Conservation (phyloP, 1,139 yeast species). For the Candida sanyaensis region DNA sequence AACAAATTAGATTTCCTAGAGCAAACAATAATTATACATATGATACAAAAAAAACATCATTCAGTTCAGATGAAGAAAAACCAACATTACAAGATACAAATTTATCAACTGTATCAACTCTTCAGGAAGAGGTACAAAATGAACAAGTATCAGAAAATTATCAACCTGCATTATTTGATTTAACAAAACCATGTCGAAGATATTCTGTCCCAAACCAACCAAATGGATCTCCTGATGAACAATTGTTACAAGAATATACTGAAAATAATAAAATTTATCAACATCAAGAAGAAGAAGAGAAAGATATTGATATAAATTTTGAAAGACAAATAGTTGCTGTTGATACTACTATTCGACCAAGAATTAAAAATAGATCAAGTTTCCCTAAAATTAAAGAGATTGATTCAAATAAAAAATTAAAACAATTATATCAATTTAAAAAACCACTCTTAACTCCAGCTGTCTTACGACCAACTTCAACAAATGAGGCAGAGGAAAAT, state of each 20-base stretch:
- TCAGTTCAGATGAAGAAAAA: constrained; percentile 7
- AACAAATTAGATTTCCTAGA: constrained; percentile 47
- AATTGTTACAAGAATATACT: constrained; percentile 19
- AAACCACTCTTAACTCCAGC: constrained; percentile 47
- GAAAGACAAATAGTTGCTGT: background rate
- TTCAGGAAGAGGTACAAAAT: constrained; percentile 1
- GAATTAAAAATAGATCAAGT: constrained; percentile 16
- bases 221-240: constrained; percentile 8
- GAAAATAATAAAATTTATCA: constrained; percentile 21
- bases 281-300: constrained; percentile 8
- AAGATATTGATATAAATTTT: background rate
- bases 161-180: constrained; percentile 44
- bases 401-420: constrained; percentile 8
- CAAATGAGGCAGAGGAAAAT: constrained; percentile 7
- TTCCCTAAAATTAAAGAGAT: constrained; percentile 15
- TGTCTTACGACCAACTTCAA: constrained; percentile 35
- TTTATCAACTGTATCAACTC: background rate
- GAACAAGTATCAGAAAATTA: constrained; percentile 17
- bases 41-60: constrained; percentile 8
- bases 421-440: constrained; percentile 37
- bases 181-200: constrained; percentile 37
- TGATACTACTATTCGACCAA: background rate
- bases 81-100: background rate
- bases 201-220: constrained; percentile 22
- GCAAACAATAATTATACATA: constrained; percentile 34